These are phyloP conservation scores for Tetrapyrgos nigripes DNA, from an alignment of 1,284 basidiomycete species.

Conservation along the genomic window DNA sequence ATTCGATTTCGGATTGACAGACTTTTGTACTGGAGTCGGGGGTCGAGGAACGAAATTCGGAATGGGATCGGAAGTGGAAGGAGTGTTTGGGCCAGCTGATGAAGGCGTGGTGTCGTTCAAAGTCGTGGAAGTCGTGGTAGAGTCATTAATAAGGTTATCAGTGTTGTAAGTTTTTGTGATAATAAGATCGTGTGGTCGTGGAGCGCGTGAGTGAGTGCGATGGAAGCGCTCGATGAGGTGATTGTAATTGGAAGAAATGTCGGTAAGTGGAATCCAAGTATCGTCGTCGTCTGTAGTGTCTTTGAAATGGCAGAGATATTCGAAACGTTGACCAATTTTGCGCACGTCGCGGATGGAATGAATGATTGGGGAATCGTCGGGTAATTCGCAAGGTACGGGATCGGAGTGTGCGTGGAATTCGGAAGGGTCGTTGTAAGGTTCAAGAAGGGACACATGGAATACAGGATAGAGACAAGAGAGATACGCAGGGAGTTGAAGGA, in stretches of 20 bases:
- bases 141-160: too few relatives aligned
- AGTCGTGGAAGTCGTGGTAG: too few relatives aligned
- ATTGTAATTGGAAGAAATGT: too few relatives aligned
- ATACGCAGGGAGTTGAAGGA: too few relatives aligned
- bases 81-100: too few relatives aligned
- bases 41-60: conserved; percentile 1
- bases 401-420: conserved; percentile 25
- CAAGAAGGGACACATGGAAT: conserved; percentile 47
- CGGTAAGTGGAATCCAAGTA: too few relatives aligned
- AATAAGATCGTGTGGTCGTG: conserved; percentile 27
- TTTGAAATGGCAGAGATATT: conserved; percentile 38
- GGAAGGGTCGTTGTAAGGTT: conserved; percentile 35
- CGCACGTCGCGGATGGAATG: too few relatives aligned
- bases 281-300: too few relatives aligned
- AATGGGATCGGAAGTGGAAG: too few relatives aligned
- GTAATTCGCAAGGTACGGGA: conserved; percentile 22
- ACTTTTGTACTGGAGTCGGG: conserved; percentile 10
- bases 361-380: conserved; percentile 22
- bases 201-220: conserved; percentile 30
- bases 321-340: conserved; percentile 35
- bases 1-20: conserved; percentile 15
- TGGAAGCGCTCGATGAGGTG: too few relatives aligned
- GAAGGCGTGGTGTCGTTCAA: too few relatives aligned
- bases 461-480: conserved; percentile 43
- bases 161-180: conserved; percentile 1